A percentile compares a stretch with the other conserved stretches of the same genome.
phyloP scores from a whole-genome alignment of 108 stramenopile species.

The Cyclotella choctawhatcheeana region DNA sequence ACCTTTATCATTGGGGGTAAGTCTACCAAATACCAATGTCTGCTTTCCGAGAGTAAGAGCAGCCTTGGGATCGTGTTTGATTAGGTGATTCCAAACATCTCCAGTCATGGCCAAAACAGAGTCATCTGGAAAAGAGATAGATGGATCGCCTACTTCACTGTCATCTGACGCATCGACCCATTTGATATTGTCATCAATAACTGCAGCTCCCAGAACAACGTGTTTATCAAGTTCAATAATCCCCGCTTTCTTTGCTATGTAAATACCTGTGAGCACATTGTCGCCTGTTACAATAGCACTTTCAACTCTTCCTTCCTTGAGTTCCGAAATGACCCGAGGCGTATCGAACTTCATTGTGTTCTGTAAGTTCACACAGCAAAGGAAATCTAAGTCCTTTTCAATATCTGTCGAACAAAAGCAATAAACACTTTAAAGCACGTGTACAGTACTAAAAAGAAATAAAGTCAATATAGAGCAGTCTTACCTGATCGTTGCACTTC shows the following conservation, averaged over 20 bases:
- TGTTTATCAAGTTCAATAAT: slow-evolving; percentile 41
- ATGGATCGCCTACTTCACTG: slow-evolving; percentile 15
- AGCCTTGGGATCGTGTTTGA: slow-evolving; percentile 35
- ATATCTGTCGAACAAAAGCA: slow-evolving; percentile 20
- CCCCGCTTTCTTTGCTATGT: slow-evolving; percentile 63
- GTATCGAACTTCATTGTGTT: slow-evolving; percentile 62
- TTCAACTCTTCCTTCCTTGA: slow-evolving; percentile 54
- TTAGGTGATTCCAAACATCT: slow-evolving; percentile 52
- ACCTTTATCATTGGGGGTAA: slow-evolving; percentile 58
- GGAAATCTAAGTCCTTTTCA: slow-evolving; percentile 53
- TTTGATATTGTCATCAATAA: slow-evolving; percentile 27
- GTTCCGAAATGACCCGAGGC: slow-evolving; percentile 52
- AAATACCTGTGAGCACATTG: slow-evolving; percentile 61
- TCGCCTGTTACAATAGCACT: slow-evolving; percentile 71
- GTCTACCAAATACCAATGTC: slow-evolving; percentile 65
- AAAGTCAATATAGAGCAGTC: background rate
- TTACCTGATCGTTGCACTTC: slow-evolving; percentile 49
- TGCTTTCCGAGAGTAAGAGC: slow-evolving; percentile 34
- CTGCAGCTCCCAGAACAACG: slow-evolving; percentile 44
- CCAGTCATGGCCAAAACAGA: slow-evolving; percentile 65
- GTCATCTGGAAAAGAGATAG: slow-evolving; percentile 9
- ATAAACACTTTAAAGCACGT: background rate
- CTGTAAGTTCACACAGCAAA: slow-evolving; percentile 67
- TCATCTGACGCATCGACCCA: slow-evolving; percentile 51
- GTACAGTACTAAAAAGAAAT: background rate